These are phyloP conservation scores for Colletotrichum scovillei DNA, from an alignment of 2,329 filamentous ascomycete genomes.

Conservation along the genomic window DNA sequence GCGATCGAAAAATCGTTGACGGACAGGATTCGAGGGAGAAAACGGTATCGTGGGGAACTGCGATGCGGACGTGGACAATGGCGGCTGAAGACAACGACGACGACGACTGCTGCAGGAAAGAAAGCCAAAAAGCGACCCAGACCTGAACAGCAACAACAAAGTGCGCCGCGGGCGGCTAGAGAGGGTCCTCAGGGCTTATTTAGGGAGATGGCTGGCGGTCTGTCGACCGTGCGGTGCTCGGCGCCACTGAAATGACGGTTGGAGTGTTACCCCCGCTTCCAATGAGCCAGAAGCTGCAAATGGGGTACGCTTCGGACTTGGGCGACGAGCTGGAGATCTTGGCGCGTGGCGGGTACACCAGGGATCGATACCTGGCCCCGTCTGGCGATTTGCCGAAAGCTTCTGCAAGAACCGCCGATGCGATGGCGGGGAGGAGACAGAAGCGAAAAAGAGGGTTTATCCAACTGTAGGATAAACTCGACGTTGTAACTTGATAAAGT, in stretches of 20 bases:
- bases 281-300: slow-evolving; percentile 21
- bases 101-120: slow-evolving; percentile 20
- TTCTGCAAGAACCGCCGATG: slow-evolving; percentile 33
- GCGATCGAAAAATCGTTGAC: slow-evolving; percentile 3
- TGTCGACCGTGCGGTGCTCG: slow-evolving; percentile 35
- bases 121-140: slow-evolving; percentile 31
- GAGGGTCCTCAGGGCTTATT: slow-evolving; percentile 38
- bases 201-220: slow-evolving; percentile 31
- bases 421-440: slow-evolving; percentile 16
- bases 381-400: slow-evolving; percentile 30
- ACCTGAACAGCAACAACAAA: slow-evolving; percentile 7
- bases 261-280: slow-evolving; percentile 37
- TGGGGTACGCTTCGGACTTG: slow-evolving; percentile 33
- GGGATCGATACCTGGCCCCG: slow-evolving; percentile 33
- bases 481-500: slow-evolving; percentile 19
- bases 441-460: slow-evolving; percentile 17
- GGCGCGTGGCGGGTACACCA: slow-evolving; percentile 35
- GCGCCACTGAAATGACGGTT: slow-evolving; percentile 37
- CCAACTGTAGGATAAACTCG: slow-evolving; percentile 1
- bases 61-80: not conserved
- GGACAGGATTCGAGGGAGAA: not conserved
- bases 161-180: slow-evolving; percentile 28
- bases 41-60: slow-evolving; percentile 32
- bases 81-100: not conserved
- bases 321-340: slow-evolving; percentile 34